Percentiles rank a stretch among this genome's conserved stretches.
Conservation (phyloP, 257 asterid genomes). For the Solanum clarkiae region DNA sequence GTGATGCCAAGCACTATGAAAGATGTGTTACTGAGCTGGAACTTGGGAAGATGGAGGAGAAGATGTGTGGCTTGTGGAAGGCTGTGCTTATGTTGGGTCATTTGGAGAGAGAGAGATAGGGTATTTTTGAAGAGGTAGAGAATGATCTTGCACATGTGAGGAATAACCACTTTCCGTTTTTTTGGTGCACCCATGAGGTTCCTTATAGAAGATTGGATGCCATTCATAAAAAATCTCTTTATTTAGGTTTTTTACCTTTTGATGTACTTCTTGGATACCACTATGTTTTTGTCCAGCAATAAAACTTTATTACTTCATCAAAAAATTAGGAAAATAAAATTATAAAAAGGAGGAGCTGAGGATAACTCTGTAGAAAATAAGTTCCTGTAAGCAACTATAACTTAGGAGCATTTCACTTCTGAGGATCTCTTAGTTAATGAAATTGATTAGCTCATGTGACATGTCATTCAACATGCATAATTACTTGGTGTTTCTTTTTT, state of each 20-base stretch:
- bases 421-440: neutral
- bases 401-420: neutral
- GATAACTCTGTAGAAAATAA: neutral
- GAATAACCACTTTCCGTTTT: neutral
- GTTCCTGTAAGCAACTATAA: neutral
- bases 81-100: neutral
- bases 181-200: neutral
- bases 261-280: neutral
- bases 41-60: neutral
- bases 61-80: neutral
- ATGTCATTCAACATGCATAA: neutral
- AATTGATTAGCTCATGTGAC: neutral
- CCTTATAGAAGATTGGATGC: neutral
- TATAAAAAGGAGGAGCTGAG: neutral
- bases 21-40: neutral
- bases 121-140: too few relatives aligned
- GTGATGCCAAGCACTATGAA: neutral
- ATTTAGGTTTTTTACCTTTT: neutral
- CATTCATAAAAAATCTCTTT: neutral
- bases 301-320: neutral
- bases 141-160: neutral
- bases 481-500: neutral
- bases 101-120: too few relatives aligned
- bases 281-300: neutral
- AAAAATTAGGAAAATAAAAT: neutral